Percentiles rank a stretch among this genome's conserved stretches.
Evolutionary conservation across 495 filamentous ascomycete species (phyloP).

Genomic region (Penicillium canariense): DNA sequence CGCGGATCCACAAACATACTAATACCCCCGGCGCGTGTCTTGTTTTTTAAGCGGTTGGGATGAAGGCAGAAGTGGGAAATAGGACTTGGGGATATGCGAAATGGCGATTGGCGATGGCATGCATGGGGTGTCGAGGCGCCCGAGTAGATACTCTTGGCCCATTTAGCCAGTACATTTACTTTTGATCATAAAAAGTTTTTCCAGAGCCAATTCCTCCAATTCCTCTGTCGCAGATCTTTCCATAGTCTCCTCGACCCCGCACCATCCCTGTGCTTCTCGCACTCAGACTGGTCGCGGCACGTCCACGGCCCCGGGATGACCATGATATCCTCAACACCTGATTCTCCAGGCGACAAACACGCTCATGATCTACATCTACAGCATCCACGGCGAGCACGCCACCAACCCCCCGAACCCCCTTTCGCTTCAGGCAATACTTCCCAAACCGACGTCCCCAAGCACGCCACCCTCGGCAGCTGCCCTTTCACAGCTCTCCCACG

Average conservation of each 20-base stretch:
- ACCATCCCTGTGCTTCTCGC: too few relatives aligned
- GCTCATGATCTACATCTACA: too few relatives aligned
- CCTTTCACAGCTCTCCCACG: background rate
- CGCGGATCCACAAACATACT: slow-evolving; percentile 13
- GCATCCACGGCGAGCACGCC: too few relatives aligned
- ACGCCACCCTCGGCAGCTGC: background rate
- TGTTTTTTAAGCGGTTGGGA: background rate
- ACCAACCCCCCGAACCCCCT: background rate
- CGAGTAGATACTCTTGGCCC: slow-evolving; percentile 5
- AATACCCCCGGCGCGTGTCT: slow-evolving; percentile 14
- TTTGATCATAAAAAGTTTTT: background rate
- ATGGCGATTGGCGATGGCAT: background rate
- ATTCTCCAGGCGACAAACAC: too few relatives aligned
- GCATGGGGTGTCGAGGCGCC: background rate
- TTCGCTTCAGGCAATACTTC: background rate
- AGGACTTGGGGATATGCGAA: background rate
- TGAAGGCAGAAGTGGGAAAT: background rate
- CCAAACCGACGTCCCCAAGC: background rate
- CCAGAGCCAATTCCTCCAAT: background rate
- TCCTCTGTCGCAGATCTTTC: background rate
- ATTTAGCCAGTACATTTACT: slow-evolving; percentile 2
- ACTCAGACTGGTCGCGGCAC: too few relatives aligned
- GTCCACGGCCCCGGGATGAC: too few relatives aligned
- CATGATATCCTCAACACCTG: too few relatives aligned
- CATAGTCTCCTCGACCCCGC: too few relatives aligned